Percentiles rank a stretch among this genome's conserved stretches.
These are phyloP conservation scores for Suillus tomentosus DNA, from an alignment of 768 basidiomycete genomes.

Conservation along the genomic window DNA sequence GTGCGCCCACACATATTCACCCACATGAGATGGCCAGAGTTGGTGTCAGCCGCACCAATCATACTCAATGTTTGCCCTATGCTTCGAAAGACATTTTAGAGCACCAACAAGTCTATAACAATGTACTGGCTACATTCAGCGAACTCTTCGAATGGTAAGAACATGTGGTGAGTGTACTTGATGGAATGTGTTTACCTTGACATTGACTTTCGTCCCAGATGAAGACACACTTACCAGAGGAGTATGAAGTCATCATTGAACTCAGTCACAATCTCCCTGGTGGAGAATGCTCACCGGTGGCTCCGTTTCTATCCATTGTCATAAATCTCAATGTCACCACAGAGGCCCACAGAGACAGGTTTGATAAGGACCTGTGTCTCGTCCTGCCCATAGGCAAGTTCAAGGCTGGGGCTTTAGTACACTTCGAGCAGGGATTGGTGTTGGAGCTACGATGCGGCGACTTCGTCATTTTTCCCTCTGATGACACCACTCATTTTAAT, in stretches of 20 bases:
- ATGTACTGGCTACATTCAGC: neutral
- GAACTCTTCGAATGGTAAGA: neutral
- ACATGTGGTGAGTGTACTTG: neutral
- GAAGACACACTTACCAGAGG: slow-evolving; percentile 1
- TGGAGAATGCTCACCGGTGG: neutral
- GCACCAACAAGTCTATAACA: neutral
- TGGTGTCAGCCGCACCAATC: neutral
- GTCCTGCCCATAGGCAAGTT: slow-evolving; percentile 3
- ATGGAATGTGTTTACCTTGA: too few species aligned
- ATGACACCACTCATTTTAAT: slow-evolving; percentile 13
- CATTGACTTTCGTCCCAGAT: neutral
- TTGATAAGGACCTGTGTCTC: neutral
- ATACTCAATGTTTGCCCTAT: neutral
- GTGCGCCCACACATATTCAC: neutral
- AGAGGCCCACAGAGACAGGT: slow-evolving; percentile 9
- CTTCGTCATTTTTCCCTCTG: slow-evolving; percentile 10
- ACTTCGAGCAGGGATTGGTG: slow-evolving; percentile 12
- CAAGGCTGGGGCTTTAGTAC: slow-evolving; percentile 8
- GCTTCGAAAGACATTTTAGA: neutral
- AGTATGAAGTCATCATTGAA: slow-evolving; percentile 1
- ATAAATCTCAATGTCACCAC: slow-evolving; percentile 15
- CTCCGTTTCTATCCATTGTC: slow-evolving; percentile 5
- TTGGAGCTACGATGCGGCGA: slow-evolving; percentile 10
- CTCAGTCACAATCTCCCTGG: slow-evolving; percentile 1
- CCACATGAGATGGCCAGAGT: neutral